These are phyloP conservation scores for Stachybotrys echinatus DNA, from an alignment of 2,329 filamentous ascomycete genomes.

Conservation along the genomic window DNA sequence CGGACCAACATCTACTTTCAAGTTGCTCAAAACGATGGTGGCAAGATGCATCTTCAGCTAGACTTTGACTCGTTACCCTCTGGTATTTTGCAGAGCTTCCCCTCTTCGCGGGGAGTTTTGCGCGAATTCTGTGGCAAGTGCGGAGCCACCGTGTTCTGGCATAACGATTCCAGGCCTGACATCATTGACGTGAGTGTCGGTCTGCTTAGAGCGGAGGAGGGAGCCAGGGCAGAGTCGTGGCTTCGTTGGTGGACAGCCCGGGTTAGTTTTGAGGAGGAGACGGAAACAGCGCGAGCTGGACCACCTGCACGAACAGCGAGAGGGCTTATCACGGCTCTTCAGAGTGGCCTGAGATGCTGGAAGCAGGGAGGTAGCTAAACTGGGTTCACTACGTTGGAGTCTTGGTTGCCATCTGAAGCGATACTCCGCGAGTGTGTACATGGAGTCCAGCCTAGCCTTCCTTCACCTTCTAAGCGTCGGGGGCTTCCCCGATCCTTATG, in stretches of 20 bases:
- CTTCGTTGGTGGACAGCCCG: slow-evolving; percentile 55
- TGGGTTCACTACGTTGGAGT: too few species aligned
- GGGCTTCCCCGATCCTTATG: too few species aligned
- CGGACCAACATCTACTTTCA: slow-evolving; percentile 47
- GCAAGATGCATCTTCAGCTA: slow-evolving; percentile 15
- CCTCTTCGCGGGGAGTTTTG: slow-evolving; percentile 46
- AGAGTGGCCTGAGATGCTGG: too few species aligned
- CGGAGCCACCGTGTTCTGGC: slow-evolving; percentile 62
- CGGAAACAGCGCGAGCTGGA: not conserved
- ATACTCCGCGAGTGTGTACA: too few species aligned
- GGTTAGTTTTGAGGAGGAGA: slow-evolving; percentile 55
- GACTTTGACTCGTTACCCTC: slow-evolving; percentile 29
- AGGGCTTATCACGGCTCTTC: too few species aligned
- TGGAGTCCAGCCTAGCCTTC: too few species aligned
- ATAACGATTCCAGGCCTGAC: slow-evolving; percentile 43
- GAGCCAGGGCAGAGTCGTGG: slow-evolving; percentile 52
- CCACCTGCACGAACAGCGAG: too few species aligned
- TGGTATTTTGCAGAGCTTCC: slow-evolving; percentile 44
- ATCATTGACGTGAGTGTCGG: slow-evolving; percentile 62
- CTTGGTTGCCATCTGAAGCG: too few species aligned
- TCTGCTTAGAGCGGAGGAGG: slow-evolving; percentile 43
- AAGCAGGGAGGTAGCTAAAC: too few species aligned
- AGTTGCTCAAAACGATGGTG: not conserved
- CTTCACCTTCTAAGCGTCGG: too few species aligned
- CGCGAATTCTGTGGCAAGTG: slow-evolving; percentile 59